phyloP scores from a whole-genome alignment of 2,329 filamentous ascomycete species.

The Sarocladium kiliense region DNA sequence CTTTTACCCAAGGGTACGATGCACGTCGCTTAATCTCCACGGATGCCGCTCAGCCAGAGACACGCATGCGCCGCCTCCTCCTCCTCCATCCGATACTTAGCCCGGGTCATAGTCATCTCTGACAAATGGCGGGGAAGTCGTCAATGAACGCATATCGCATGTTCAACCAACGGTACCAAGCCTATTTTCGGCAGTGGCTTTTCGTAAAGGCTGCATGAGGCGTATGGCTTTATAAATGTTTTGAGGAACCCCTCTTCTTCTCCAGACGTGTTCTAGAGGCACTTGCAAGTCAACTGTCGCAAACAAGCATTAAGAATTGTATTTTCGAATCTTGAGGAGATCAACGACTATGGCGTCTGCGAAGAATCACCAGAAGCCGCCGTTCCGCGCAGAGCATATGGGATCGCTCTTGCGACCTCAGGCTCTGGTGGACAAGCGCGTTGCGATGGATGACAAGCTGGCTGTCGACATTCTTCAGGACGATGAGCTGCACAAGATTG shows the following conservation, averaged over 20 bases:
- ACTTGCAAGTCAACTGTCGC: neutral
- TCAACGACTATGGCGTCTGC: neutral
- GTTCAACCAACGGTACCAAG: too few species aligned
- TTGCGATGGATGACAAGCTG: slow-evolving; percentile 5
- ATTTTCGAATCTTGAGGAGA: too few species aligned
- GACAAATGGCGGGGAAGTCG: neutral
- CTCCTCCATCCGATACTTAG: neutral
- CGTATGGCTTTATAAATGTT: too few species aligned
- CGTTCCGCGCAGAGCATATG: slow-evolving; percentile 62
- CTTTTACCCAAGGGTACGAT: too few species aligned
- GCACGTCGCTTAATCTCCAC: too few species aligned
- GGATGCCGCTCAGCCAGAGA: too few species aligned
- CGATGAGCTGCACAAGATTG: slow-evolving; percentile 25
- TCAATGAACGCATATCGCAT: neutral
- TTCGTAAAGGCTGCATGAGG: too few species aligned
- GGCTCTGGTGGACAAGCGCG: slow-evolving; percentile 46
- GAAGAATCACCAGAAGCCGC: slow-evolving; percentile 19
- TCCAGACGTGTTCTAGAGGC: too few species aligned
- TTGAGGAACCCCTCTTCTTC: too few species aligned
- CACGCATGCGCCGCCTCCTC: neutral
- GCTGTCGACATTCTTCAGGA: slow-evolving; percentile 4
- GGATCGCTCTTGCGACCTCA: slow-evolving; percentile 61
- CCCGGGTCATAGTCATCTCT: neutral
- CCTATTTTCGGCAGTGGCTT: too few species aligned
- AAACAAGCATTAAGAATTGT: too few species aligned